phyloP scores from a whole-genome alignment of 2,329 filamentous ascomycete genomes.

The Ophiognomonia clavigignenti-juglandacearum region DNA sequence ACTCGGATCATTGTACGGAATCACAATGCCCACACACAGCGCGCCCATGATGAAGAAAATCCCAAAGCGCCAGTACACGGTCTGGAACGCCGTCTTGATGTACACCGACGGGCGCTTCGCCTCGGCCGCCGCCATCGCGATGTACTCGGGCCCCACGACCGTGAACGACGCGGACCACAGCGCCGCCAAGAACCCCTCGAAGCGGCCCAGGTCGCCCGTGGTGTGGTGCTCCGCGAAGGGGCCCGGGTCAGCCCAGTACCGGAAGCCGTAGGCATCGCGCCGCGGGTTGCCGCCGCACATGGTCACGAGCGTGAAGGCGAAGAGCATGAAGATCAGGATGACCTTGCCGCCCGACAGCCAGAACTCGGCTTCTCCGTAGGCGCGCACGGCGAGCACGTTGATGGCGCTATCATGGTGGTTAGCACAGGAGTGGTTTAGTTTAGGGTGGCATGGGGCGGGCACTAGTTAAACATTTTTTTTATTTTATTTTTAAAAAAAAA shows the following conservation, averaged over 20 bases:
- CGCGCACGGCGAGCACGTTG: conserved; percentile 62
- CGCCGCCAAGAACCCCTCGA: conserved; percentile 65
- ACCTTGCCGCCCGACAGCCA: conserved; percentile 61
- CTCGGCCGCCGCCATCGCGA: conserved; percentile 66
- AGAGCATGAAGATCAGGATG: conserved; percentile 60
- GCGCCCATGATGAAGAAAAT: conserved; percentile 68
- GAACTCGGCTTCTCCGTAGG: conserved; percentile 70
- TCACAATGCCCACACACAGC: conserved; percentile 59
- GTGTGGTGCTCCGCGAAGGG: conserved; percentile 58
- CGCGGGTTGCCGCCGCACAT: conserved; percentile 75
- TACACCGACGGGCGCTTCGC: conserved; percentile 57
- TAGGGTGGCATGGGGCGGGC: too few relatives aligned
- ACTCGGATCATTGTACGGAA: conserved; percentile 58
- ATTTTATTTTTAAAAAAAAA: conserved; percentile 21
- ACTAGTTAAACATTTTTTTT: too few relatives aligned
- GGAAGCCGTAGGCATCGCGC: conserved; percentile 64
- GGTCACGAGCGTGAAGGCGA: conserved; percentile 72
- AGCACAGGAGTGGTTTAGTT: too few relatives aligned
- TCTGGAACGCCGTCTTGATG: conserved; percentile 67
- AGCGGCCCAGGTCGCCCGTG: conserved; percentile 57
- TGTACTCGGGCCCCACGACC: conserved; percentile 63
- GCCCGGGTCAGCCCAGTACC: conserved; percentile 60
- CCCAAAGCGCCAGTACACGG: conserved; percentile 67
- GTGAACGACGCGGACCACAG: conserved; percentile 61
- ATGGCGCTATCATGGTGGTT: conserved; percentile 41